Evolutionary conservation across 805 yeast species (phyloP), one percentile per base, ranked within the genome.

Genomic region (Suhomyces prunicola): DNA sequence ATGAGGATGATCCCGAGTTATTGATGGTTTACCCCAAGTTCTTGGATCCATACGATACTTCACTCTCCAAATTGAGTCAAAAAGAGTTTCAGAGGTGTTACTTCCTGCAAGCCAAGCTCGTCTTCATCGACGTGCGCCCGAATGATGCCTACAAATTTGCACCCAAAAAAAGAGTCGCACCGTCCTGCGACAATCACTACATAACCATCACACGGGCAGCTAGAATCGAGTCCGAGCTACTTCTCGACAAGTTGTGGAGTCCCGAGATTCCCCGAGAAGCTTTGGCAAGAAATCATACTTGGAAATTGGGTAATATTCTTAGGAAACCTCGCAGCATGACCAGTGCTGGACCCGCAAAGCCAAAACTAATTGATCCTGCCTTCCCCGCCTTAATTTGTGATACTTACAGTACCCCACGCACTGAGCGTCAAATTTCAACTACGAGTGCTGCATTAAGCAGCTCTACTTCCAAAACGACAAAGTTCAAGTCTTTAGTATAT

Each of bases 41-140:
- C 3, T 49, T 65, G 17, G 47, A 44, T 35, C 68, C 70, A 5
- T 63, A 50, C 48, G 59, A 63, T 53, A 51, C 65, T 1, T 48
- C 54, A 5, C 27, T 60, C 13, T 46, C 54, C 13, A 35, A 26
- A 23, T 12, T 17, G 17, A 46, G 27, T 17, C 40, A 46, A 23
- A 15, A 15, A 4, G 46, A 29, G 17, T 33, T 31, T 15, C 35
- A 22, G n/a, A 22, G 19, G 13, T 50, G 55, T 26, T 53, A 53
- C 27, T 50, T 47, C 36, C 44, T 50, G 19, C 44, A 54, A n/a
- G 19, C 35, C 6, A 48, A 23, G 17, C 46, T 9, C 23, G 22
- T 44, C 44, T 39, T 19, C 26, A 47, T 40, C 26, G 47, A 15
- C 13, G 26, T 40, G 47, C 45, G 44, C 52, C 47, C 36, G 47